Evolutionary conservation across 257 asterid species (phyloP), one percentile per base, ranked within the genome.

Genomic region (Plectranthus barbatus): DNA sequence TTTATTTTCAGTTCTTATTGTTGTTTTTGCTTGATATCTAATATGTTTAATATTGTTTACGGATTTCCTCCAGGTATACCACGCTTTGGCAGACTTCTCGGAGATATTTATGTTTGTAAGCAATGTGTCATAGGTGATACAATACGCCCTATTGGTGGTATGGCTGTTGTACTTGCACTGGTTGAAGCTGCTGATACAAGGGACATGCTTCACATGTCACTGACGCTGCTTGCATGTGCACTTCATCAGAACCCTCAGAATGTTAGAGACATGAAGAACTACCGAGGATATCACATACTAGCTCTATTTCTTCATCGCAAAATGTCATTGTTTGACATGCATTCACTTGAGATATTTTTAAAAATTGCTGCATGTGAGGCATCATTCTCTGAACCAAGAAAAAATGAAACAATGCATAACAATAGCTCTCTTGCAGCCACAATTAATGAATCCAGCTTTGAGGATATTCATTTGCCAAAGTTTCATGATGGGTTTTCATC

Each of bases 341-440:
- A 90, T 68, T 87, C 95, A 55, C 96, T 93, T 58, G 99, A 93
- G 79, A 87, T 93, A 12, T 93, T 93, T 81, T 93, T 93, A 79
- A 91, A 90, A 67, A 93, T 93, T 72, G 97, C 99, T 33, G 99
- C 99, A 60, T 93, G 99, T 68, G 97, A 93, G 80, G 97, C 99
- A 50, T 93, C 97, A 49, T 87, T 93, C 76, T 80, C 96, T 71
- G 99, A 93, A 80, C 97, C 95, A 54, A 90, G 80, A 73, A 87
- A 76, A 76, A 41, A 59, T 37, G 73, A 61, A 51, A 73, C 76
- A 60, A 40, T 71, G 67, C 81, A 74, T 36, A 83, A 51, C 66
- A 71, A 72, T 66, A 73, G 71, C 44, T 83, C 95, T 46, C 94
- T 95, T 72, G 79, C 72, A 59, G 64, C 73, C 45, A 62, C 84